Evolutionary conservation across 768 basidiomycete genomes (phyloP), one percentile per base, ranked within the genome.

Genomic region (Piloderma croceum): DNA sequence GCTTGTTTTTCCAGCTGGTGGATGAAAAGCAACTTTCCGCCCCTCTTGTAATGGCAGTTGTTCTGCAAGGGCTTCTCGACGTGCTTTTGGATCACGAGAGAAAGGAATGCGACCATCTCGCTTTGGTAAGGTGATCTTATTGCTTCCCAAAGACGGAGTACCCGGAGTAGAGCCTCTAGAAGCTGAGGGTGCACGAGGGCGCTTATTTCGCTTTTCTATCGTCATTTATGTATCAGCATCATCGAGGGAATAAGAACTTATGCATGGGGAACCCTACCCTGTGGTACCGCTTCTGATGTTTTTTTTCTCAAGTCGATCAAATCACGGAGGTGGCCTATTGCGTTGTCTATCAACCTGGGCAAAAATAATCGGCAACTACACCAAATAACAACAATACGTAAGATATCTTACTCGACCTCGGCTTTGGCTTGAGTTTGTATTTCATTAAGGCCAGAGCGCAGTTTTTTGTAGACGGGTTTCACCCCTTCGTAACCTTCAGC

Each of bases 21-120:
- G 81, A 58, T 83, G 83, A 52, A 89, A 90, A 1, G 84, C 89
- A 9, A 91, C 87, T 51, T 82, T 88, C 41, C 89, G 71, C 15
- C 82, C 81, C 54, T 77, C 71, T 50, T 79, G 79, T 13, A 90
- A 66, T 7, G 83, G 83, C 3, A 83, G 63, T 43, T 84, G 85
- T 42, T 67, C 74, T 13, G 68, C 59, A 4, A 81, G 53, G 2
- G 73, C 73, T 49, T 88, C 81, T 46, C 79, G 72, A 32, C 83
- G 73, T 7, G 75, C 65, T 54, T 81, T 87, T 7, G 79, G 70
- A 39, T 86, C 85, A 29, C 83, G 76, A 4, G 78, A 70, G 51
- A 75, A 77, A 1, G 76, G 65, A 33, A 70, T 53, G 1, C 62
- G 53, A 9, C 71, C n/a, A n/a, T n/a, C n/a, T n/a, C n/a, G n/a